Evolutionary conservation across 2,329 filamentous ascomycete genomes (phyloP).

Genomic region (Trichophyton simii): DNA sequence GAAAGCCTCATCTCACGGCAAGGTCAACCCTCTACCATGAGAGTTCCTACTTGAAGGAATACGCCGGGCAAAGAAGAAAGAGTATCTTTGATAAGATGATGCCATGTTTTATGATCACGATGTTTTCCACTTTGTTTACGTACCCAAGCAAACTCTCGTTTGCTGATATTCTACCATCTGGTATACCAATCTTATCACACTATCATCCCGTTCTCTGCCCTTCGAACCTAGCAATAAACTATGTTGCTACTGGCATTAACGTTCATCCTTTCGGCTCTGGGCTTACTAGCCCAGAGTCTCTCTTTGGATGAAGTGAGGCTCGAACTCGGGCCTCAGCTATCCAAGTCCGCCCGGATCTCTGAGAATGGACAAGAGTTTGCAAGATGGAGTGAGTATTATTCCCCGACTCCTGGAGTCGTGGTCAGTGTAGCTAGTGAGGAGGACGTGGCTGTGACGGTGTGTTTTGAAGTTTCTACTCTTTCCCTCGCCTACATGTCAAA

Average conservation of each 20-base stretch:
- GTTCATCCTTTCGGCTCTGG: neutral
- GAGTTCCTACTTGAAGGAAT: neutral
- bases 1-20: neutral
- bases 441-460: conserved; percentile 12
- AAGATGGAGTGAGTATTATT: conserved; percentile 13
- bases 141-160: neutral
- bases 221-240: neutral
- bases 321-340: neutral
- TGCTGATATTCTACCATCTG: neutral
- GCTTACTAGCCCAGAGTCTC: neutral
- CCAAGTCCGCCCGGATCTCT: neutral
- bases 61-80: neutral
- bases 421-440: conserved; percentile 12
- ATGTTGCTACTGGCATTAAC: neutral
- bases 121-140: neutral
- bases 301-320: neutral
- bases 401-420: conserved; percentile 10
- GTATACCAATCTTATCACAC: no score
- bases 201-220: neutral
- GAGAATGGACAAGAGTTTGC: neutral
- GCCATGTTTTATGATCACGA: neutral
- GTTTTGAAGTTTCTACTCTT: conserved; percentile 3
- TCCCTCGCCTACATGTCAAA: neutral
- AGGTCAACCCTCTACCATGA: neutral
- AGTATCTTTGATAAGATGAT: neutral